These are phyloP conservation scores for Glycyrrhiza uralensis DNA, from an alignment of 306 rosid genomes.

Conservation along the genomic window DNA sequence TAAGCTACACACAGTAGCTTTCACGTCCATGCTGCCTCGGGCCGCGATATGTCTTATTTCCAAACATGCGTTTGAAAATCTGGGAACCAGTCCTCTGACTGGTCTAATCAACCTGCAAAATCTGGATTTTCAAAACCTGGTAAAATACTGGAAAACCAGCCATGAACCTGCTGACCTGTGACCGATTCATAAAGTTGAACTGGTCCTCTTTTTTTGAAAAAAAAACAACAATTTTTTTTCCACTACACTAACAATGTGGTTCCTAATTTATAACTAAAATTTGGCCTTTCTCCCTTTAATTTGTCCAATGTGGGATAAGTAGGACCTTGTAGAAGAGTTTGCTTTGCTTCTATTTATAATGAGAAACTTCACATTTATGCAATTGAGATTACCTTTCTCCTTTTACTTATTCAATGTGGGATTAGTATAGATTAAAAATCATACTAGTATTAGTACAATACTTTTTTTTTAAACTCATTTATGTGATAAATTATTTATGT, in stretches of 20 bases:
- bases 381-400: background rate
- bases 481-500: background rate
- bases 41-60: no score
- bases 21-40: no score
- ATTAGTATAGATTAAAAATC: background rate
- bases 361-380: background rate
- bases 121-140: background rate
- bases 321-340: background rate
- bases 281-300: background rate
- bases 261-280: background rate
- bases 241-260: background rate
- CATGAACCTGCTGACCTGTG: background rate
- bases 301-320: background rate
- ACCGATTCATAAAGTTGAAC: background rate
- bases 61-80: no score
- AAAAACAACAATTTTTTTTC: background rate
- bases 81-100: background rate
- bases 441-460: background rate
- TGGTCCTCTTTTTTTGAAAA: background rate
- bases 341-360: background rate
- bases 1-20: no score
- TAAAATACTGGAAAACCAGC: background rate
- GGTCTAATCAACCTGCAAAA: background rate
- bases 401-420: background rate
- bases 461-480: background rate